Evolutionary conservation across 345 rosid genomes (phyloP), one percentile per base, ranked within the genome.

Genomic region (Rubroshorea leprosula): DNA sequence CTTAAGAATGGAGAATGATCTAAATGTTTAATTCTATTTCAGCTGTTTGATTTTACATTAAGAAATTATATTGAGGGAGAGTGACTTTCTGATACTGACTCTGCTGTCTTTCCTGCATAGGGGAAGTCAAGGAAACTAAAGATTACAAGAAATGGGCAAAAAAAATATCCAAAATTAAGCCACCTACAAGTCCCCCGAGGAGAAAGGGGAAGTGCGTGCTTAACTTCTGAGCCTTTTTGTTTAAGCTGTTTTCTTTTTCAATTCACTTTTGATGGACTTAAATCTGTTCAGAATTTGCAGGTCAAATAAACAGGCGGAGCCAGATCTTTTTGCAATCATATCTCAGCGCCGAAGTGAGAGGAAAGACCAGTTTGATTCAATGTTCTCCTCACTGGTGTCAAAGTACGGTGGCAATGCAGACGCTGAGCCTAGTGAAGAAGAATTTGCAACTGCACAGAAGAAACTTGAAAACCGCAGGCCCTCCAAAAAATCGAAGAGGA

Each of bases 91-190:
- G 10, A 61, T 47, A 29, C n/a, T 23, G 31, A 35, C 18, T 45
- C 23, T 57, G 52, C 18, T 1, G 5, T 1, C 22, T 41, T 24
- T 47, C 15, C 54, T 68, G 18, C 61, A 1, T 69, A 94, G 99
- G 97, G 51, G 87, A 81, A 25, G 55, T 77, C 52, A 80, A 85
- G 72, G 75, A 76, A 64, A 87, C 87, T 44, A 94, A 81, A 74
- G 86, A 82, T 44, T 94, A 84, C 64, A 17, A 77, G 77, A 94
- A 90, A 68, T 87, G 99, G 97, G 83, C 84, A 38, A 81, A 80
- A 67, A 55, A 74, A 72, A 56, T 87, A 27, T 81, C 95, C 10
- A 71, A 75, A 68, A 80, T 63, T 0, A 64, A 84, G 76, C 96
- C 96, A 44, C 97, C 97, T 21, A 82, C 75, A 2, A 79, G 68